Percentiles rank a stretch among this genome's conserved stretches.
These are phyloP conservation scores for Neurospora intermedia DNA, from an alignment of 495 filamentous ascomycete species.

Conservation along the genomic window DNA sequence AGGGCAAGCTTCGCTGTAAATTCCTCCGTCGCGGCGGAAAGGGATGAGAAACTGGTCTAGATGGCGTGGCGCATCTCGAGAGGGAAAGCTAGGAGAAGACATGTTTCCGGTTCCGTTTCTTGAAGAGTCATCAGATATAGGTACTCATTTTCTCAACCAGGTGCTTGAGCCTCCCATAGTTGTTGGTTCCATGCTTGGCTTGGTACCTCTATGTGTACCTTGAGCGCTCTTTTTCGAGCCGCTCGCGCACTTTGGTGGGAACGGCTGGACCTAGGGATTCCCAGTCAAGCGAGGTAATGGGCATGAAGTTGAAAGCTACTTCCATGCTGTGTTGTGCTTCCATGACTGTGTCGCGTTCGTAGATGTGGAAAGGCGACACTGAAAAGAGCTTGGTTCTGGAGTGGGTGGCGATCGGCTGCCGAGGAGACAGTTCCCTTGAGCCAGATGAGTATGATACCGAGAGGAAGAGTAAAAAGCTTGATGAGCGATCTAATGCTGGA, in stretches of 20 bases:
- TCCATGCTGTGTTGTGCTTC: neutral
- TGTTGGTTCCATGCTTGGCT: neutral
- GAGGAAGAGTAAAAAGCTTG: neutral
- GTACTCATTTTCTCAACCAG: neutral
- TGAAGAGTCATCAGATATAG: neutral
- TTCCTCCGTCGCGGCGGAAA: neutral
- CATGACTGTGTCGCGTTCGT: neutral
- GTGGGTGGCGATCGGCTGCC: neutral
- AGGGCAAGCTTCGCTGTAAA: neutral
- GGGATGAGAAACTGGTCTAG: neutral
- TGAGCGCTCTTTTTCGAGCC: neutral
- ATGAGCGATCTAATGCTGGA: neutral
- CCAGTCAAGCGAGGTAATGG: neutral
- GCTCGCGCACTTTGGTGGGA: neutral
- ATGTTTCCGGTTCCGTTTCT: neutral
- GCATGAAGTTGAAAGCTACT: neutral
- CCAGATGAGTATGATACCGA: neutral
- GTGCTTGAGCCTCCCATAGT: neutral
- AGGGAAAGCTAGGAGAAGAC: slow-evolving; percentile 1
- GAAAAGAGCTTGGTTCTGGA: neutral
- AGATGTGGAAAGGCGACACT: neutral
- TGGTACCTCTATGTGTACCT: neutral
- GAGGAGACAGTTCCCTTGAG: neutral
- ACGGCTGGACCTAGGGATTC: neutral
- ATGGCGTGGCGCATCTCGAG: slow-evolving; percentile 1